Evolutionary conservation across 371 early-diverging fungal species (phyloP).

Genomic region (Actinomortierella wolfii): DNA sequence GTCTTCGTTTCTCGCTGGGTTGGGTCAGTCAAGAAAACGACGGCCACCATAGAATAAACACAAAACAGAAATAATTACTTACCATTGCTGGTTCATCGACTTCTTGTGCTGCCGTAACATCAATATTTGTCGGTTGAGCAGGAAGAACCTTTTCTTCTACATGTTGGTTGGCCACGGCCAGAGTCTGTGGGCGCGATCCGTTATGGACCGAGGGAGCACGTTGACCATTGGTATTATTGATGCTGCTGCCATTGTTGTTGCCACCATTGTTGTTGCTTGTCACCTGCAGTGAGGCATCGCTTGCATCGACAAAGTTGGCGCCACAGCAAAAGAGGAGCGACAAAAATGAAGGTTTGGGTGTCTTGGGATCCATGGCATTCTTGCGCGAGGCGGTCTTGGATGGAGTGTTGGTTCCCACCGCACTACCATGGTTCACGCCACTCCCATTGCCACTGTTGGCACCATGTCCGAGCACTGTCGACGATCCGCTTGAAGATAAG

Average conservation of each 20-base stretch:
- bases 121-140: constrained; percentile 22
- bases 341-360: constrained; percentile 40
- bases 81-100: constrained; percentile 31
- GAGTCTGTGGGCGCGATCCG: constrained; percentile 10
- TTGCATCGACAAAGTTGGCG: constrained; percentile 42
- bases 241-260: too few relatives aligned
- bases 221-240: too few relatives aligned
- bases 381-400: constrained; percentile 29
- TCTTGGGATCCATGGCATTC: constrained; percentile 32
- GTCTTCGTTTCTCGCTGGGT: too few relatives aligned
- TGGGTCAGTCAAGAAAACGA: too few relatives aligned
- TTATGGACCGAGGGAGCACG: too few relatives aligned
- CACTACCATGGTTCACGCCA: constrained; percentile 4
- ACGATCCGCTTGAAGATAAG: constrained; percentile 32
- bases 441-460: constrained; percentile 12
- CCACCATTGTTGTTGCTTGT: too few relatives aligned
- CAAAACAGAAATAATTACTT: constrained; percentile 8
- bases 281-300: constrained; percentile 29
- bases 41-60: too few relatives aligned
- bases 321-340: constrained; percentile 47
- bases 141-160: constrained; percentile 28
- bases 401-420: constrained; percentile 7
- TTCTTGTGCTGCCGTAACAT: constrained; percentile 10
- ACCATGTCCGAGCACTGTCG: constrained; percentile 12
- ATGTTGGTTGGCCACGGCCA: constrained; percentile 11